phyloP scores from a whole-genome alignment of 148 eudicot species.

The Salicornia ramosissima region DNA sequence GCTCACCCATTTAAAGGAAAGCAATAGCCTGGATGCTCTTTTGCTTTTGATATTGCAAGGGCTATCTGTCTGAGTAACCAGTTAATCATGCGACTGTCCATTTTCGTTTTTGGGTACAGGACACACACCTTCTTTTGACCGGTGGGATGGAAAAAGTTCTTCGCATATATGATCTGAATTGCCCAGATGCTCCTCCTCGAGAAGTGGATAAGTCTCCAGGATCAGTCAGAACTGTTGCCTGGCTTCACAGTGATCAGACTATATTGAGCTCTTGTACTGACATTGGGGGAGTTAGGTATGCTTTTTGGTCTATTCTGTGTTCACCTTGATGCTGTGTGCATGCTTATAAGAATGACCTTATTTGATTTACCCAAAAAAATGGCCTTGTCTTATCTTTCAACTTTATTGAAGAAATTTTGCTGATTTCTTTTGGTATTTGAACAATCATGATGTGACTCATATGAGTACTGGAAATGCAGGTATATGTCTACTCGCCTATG shows the following conservation, averaged over 20 bases:
- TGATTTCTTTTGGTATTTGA: no score
- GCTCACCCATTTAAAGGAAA: not conserved
- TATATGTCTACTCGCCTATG: not conserved
- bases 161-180: constrained; percentile 82
- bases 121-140: constrained; percentile 59
- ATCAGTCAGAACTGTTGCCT: constrained; percentile 84
- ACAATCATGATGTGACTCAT: no score
- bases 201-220: constrained; percentile 93
- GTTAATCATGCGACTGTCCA: not conserved
- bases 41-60: not conserved
- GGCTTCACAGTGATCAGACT: constrained; percentile 95
- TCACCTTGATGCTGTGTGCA: not conserved
- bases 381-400: not conserved
- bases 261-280: constrained; percentile 85
- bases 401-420: no score
- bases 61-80: not conserved
- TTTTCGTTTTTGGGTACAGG: constrained; percentile 38
- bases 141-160: constrained; percentile 92
- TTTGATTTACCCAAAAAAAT: not conserved
- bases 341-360: no score
- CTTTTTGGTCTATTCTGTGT: not conserved
- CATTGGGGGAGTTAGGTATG: constrained; percentile 89
- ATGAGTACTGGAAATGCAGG: not conserved
- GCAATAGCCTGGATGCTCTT: not conserved
- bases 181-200: constrained; percentile 82